These are phyloP conservation scores for Aureobasidium vineae DNA, from an alignment of 2,329 filamentous ascomycete genomes.

Conservation along the genomic window DNA sequence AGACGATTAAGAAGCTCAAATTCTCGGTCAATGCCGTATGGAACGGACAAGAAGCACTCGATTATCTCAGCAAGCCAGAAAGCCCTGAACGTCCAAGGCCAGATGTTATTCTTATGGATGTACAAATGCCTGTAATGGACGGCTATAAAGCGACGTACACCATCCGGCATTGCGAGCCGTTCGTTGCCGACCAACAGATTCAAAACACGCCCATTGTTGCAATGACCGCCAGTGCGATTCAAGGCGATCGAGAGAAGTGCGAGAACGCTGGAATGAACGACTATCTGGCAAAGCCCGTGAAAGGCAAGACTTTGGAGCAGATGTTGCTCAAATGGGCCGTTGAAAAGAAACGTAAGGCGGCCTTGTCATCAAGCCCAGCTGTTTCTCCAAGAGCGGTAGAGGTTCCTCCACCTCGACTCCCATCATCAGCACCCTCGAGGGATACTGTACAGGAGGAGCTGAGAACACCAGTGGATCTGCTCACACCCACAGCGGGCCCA, in stretches of 20 bases:
- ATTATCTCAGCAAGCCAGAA: slow-evolving; percentile 62
- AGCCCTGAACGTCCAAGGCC: slow-evolving; percentile 55
- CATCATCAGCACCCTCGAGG: not conserved
- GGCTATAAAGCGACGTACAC: slow-evolving; percentile 75
- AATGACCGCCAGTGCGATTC: slow-evolving; percentile 78
- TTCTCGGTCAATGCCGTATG: slow-evolving; percentile 70
- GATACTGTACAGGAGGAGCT: not conserved
- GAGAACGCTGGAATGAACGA: slow-evolving; percentile 73
- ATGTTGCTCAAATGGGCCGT: slow-evolving; percentile 70
- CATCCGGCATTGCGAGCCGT: slow-evolving; percentile 66
- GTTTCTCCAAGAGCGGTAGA: not conserved
- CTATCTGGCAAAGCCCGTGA: slow-evolving; percentile 69
- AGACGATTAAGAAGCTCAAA: slow-evolving; percentile 70
- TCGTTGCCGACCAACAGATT: slow-evolving; percentile 55
- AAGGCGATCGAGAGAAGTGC: slow-evolving; percentile 73
- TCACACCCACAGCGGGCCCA: not conserved
- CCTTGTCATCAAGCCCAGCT: not conserved
- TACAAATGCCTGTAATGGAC: slow-evolving; percentile 61
- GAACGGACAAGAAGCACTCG: slow-evolving; percentile 76
- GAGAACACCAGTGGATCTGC: not conserved
- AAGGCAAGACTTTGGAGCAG: slow-evolving; percentile 63
- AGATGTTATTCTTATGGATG: slow-evolving; percentile 63
- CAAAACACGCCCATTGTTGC: slow-evolving; percentile 70
- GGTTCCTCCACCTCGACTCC: not conserved
- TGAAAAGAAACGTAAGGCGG: slow-evolving; percentile 42